A percentile compares a stretch with the other conserved stretches of the same genome.
These are phyloP conservation scores for Botryotinia calthae DNA, from an alignment of 2,329 filamentous ascomycete species.

Conservation along the genomic window DNA sequence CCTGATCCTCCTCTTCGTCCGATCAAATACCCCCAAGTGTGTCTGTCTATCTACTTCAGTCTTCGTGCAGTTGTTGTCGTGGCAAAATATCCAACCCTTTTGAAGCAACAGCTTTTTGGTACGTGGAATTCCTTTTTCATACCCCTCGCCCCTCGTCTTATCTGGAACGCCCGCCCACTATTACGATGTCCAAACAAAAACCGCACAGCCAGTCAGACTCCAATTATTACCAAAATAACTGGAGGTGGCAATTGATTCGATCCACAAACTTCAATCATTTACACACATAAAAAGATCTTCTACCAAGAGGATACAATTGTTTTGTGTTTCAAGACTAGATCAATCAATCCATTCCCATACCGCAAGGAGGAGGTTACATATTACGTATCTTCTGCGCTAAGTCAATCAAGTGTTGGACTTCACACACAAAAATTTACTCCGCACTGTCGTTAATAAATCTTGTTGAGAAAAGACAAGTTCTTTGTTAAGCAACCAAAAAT, in stretches of 20 bases:
- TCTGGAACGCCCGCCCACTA: conserved; percentile 12
- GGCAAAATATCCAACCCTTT: background rate
- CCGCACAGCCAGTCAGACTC: conserved; percentile 1
- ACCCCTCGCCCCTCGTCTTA: conserved; percentile 14
- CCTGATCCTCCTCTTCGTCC: background rate
- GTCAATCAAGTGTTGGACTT: conserved; percentile 12
- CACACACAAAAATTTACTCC: background rate
- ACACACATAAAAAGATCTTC: background rate
- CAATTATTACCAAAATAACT: conserved; percentile 15
- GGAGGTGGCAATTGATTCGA: conserved; percentile 15
- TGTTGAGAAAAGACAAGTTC: background rate
- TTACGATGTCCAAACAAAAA: conserved; percentile 1
- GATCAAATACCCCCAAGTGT: background rate
- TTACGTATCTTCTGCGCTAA: conserved; percentile 15
- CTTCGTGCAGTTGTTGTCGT: background rate
- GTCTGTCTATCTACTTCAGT: background rate
- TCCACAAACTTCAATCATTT: background rate
- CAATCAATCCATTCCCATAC: background rate
- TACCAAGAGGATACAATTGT: background rate
- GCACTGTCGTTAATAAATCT: conserved; percentile 1
- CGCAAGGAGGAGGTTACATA: background rate
- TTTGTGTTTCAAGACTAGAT: background rate
- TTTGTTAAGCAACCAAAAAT: conserved; percentile 4
- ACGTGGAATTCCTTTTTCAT: conserved; percentile 7
- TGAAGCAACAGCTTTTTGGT: background rate